Base-by-base conservation (phyloP, 2,329 filamentous ascomycete genomes). In the Ophiostoma himal-ulmi region DNA sequence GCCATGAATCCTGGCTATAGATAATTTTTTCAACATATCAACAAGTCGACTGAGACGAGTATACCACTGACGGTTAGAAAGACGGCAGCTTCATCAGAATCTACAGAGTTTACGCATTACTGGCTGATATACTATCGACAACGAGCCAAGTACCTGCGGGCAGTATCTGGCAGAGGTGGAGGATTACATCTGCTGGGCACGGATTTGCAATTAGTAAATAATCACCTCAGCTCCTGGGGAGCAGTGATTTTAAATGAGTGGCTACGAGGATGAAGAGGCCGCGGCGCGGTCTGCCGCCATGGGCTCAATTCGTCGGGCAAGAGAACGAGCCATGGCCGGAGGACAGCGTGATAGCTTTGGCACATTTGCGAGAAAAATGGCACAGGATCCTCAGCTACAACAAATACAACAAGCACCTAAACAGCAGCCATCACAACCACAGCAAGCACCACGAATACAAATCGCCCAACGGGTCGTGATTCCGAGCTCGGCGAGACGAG, bases 261-360 rank as follows among this genome's bases (percentile, higher is more conserved):
- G 80, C 78, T 76, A 77, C 76, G 82, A 86, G 81, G 78, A 87
- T 86, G 85, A 82, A 79, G 81, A 78, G 78, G 79, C 79, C 74
- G 83, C 83, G 83, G 84, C 86, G 73, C 80, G 79, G 78, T 76
- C 79, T 75, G 75, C 79, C 73, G 76, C 76, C 69, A 74, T 75
- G 78, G 81, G 83, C 75, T 86, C 85, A 72, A 82, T 86, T 75
- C 83, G 78, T 77, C 83, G 82, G 76, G 85, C 85, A 54, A 83
- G 86, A 77, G 85, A 88, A 77, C 81, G 81, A 73, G 82, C 82
- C 70, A 80, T 82, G 75, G 81, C 80, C 72, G 83, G 81, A 48
- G 71, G 76, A 54, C 76, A 77, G 37, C 77, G 78, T 39, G 77
- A 78, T 69, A 74, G 76, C 62, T 74, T 75, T 72, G 71, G 75